Evolutionary conservation across 23 red algal genomes (phyloP), one percentile per base, ranked within the genome.

Genomic region (Gracilaria caudata): DNA sequence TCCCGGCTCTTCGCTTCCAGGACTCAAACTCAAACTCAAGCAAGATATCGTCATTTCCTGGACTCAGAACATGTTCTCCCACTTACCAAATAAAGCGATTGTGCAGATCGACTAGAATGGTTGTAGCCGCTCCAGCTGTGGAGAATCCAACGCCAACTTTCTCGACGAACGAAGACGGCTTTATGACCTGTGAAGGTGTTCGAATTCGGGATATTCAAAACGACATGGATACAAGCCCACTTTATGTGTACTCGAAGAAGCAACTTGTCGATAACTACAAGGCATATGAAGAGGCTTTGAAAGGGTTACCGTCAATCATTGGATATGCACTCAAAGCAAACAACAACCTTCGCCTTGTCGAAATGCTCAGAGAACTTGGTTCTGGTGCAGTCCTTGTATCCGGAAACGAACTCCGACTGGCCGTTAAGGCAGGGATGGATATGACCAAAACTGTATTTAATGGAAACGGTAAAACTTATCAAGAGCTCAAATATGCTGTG

Each of bases 311-410:
- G 43, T 89, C 90, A 26, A 98, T 98, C 79, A 83, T 98, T 58
- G 95, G 95, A 38, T 98, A 98, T 78, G 95, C 95, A 16, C 73
- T 98, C 65, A 98, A 98, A 61, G 95, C 95, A 12, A 98, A 98
- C 60, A 98, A 98, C 78, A 98, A 98, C 77, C 65, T 94, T 51
- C 47, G 54, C 26, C 72, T 98, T 7, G 56, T 98, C n/a, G 77
- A 94, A 70, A 47, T 88, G 17, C 63, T 98, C 37, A 61, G 81
- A 14, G 56, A 37, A 36, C 41, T 87, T 28, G 95, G 95, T 53
- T 90, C 78, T 29, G 95, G 95, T 16, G 95, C 90, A 11, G 95
- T 98, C 13, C 80, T 98, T 43, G 95, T 98, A 23, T 93, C 89
- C 23, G 95, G 95, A 35, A 92, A 92, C 39, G 95, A 98, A 36